Evolutionary conservation across 2,329 filamentous ascomycete genomes (phyloP).

Genomic region (Fusarium verrucosum): DNA sequence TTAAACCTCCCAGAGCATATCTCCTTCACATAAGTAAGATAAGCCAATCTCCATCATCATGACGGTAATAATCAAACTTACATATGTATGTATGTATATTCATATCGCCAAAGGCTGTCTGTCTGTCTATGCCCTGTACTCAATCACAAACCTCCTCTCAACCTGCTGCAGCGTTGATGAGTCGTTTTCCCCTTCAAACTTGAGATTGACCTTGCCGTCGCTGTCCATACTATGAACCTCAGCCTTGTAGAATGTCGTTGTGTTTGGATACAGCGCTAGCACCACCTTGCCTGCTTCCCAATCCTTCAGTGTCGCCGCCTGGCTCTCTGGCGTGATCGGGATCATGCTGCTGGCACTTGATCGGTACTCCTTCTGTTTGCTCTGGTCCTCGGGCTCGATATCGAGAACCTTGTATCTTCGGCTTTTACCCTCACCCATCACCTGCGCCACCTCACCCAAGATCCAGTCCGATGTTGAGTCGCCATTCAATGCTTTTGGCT

Average conservation of each 20-base stretch:
- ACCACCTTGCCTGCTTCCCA: slow-evolving; percentile 76
- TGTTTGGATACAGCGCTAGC: slow-evolving; percentile 81
- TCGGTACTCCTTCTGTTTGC: slow-evolving; percentile 73
- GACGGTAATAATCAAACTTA: background rate
- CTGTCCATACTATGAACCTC: slow-evolving; percentile 77
- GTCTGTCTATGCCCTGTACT: slow-evolving; percentile 67
- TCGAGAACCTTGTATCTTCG: slow-evolving; percentile 83
- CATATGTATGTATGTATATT: no score
- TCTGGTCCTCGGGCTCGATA: slow-evolving; percentile 76
- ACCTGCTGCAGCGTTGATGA: slow-evolving; percentile 78
- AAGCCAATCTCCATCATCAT: background rate
- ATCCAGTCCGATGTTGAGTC: slow-evolving; percentile 70
- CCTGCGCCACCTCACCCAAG: slow-evolving; percentile 78
- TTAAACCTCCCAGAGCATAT: slow-evolving; percentile 5
- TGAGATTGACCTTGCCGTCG: slow-evolving; percentile 67
- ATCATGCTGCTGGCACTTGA: slow-evolving; percentile 81
- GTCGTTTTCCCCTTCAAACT: slow-evolving; percentile 83
- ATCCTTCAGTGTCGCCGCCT: slow-evolving; percentile 62
- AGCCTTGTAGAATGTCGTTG: slow-evolving; percentile 86
- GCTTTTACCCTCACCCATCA: slow-evolving; percentile 79
- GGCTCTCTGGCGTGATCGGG: slow-evolving; percentile 69
- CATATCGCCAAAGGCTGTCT: no score
- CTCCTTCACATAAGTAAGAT: slow-evolving; percentile 8
- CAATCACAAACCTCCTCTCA: slow-evolving; percentile 78
- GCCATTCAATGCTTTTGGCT: slow-evolving; percentile 62